Evolutionary conservation across 495 filamentous ascomycete species (phyloP), one percentile per base, ranked within the genome.

Genomic region (Clavariopsis aquatica): DNA sequence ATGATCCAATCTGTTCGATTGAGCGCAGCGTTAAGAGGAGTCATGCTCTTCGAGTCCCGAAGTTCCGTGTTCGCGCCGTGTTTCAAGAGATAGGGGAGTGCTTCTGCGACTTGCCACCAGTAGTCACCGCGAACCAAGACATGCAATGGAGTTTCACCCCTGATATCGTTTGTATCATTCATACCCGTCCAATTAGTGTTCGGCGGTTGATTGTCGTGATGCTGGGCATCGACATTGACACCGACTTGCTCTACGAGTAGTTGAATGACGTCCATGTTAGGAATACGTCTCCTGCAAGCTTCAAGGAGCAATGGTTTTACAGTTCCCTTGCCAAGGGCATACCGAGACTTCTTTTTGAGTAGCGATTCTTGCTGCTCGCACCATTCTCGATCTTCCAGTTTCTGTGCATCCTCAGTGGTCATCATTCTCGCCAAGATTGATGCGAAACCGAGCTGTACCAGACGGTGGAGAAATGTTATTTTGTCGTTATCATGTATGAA

Each of bases 31-130:
- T 76, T 74, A 17, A 83, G 45, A 0, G 80, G 76, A 24, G 80
- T 82, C 24, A 72, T 54, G 0, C 78, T 79, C 1, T 70, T 29
- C 1, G 60, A 51, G 53, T 81, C 71, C 4, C 70, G 70, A 12
- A 71, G 46, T 2, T 78, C 72, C n/a, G 74, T 65, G 52, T 81
- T 71, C 9, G 78, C 77, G n/a, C 76, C 76, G 0, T 73, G 68
- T n/a, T 76, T 31, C 1, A 82, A 12, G 0, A 82, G 69, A 47
- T 80, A 83, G 8, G 69, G 72, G 13, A 83, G 71, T 24, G 77
- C 78, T 23, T 73, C 56, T n/a, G 72, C 64, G 12, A 66, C 58
- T 5, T 81, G 71, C 81, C 81, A 83, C 77, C 77, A 81, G 31
- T 79, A 69, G 0, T 63, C 58, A 1, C 75, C 76, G 26, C 60